Evolutionary conservation across 805 yeast species (phyloP), one percentile per base, ranked within the genome.

Genomic region (Zygotorulaspora sp.): DNA sequence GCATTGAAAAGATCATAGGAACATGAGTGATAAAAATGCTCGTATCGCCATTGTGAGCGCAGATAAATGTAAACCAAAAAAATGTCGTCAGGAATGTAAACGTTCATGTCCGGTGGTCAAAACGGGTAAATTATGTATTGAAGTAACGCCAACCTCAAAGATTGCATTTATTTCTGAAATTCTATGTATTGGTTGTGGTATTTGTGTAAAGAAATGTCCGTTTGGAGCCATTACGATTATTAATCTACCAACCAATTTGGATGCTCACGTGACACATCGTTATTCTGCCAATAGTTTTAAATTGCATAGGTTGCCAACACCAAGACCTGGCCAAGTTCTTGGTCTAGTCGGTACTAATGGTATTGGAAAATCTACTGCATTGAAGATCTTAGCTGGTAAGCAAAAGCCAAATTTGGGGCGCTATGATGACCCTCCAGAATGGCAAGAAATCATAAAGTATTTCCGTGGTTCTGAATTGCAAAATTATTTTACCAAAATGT

Each of bases 261-360:
- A 90, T 38, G 69, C 72, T 33, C 90, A 92, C 64, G 94, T 89
- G 40, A 88, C 97, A 25, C 97, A 92, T 66, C 80, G 98, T 72
- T 92, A 92, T 66, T 86, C 96, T 33, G 98, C 97, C 38, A 92
- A 92, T 66, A 86, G 96, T 39, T 92, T 92, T 79, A 92, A 92
- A 66, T 75, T 92, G 58, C 98, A 92, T 65, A 78, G 98, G 66
- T 74, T 92, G 57, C 98, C 98, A 17, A 89, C 95, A 40, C 98
- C 98, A 47, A 84, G 98, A 68, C 97, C 98, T 2, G 97, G 97
- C 44, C 98, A 92, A 69, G 98, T 92, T 20, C 73, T 92, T 49
- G 98, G 98, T 52, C 76, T 92, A 51, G 98, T 92, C 35, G 98
- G 98, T 57, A 86, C 97, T 44, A 92, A 92, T 72, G 98, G 98